A percentile compares a stretch with the other conserved stretches of the same genome.
phyloP scores from a whole-genome alignment of 1,284 basidiomycete genomes.

The Caloboletus inedulis region DNA sequence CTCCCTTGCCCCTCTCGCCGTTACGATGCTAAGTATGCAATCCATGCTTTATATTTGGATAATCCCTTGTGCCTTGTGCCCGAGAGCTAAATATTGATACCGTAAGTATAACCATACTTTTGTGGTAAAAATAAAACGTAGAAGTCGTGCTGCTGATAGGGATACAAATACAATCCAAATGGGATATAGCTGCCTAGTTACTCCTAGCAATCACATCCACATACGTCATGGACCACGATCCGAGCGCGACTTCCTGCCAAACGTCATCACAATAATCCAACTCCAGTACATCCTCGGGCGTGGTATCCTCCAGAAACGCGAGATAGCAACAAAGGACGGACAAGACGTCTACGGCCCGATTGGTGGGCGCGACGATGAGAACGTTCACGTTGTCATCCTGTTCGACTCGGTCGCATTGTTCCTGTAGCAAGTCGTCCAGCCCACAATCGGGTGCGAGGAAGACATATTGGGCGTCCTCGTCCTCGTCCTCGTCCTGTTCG shows the following conservation, averaged over 20 bases:
- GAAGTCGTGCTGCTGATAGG: neutral
- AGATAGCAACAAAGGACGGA: slow-evolving; percentile 23
- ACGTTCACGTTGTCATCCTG: slow-evolving; percentile 3
- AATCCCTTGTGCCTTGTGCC: neutral
- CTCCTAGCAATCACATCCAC: slow-evolving; percentile 7
- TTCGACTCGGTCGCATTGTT: neutral
- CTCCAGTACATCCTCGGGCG: neutral
- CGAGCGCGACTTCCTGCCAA: slow-evolving; percentile 14
- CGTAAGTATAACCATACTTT: neutral
- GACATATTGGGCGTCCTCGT: neutral
- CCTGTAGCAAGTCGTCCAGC: neutral
- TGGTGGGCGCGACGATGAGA: slow-evolving; percentile 19
- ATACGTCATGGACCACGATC: neutral
- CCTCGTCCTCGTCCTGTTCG: neutral
- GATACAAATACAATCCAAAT: slow-evolving; percentile 1
- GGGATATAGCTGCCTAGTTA: neutral
- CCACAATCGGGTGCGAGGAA: slow-evolving; percentile 2
- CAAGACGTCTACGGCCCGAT: slow-evolving; percentile 14
- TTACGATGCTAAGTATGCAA: no score
- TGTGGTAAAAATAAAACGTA: neutral
- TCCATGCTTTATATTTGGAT: neutral
- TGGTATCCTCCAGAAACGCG: slow-evolving; percentile 10
- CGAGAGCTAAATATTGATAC: neutral
- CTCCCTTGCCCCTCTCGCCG: neutral
- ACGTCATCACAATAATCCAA: slow-evolving; percentile 5